A percentile compares a stretch with the other conserved stretches of the same genome.
Conservation (phyloP, 2,329 filamentous ascomycete genomes). For the Fusarium subtropicale region DNA sequence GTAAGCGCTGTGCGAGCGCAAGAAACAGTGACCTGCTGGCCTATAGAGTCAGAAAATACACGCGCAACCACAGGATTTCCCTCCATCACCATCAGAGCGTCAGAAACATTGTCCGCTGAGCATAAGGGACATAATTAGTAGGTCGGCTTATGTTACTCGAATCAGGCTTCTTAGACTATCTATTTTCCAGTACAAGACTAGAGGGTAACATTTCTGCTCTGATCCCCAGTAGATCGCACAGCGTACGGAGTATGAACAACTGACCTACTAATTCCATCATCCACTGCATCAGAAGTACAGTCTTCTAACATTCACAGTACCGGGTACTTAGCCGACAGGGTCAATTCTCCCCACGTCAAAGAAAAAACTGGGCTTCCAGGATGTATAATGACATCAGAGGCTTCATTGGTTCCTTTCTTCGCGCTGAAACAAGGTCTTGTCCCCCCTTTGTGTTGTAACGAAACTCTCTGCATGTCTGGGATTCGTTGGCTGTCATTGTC, state of each 20-base stretch:
- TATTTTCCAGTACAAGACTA: too few species aligned
- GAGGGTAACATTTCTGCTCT: neutral
- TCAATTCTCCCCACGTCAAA: neutral
- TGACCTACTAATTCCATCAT: neutral
- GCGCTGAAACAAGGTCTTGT: slow-evolving; percentile 33
- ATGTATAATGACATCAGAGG: slow-evolving; percentile 53
- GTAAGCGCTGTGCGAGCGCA: too few species aligned
- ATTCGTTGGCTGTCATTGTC: slow-evolving; percentile 33
- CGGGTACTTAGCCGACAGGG: slow-evolving; percentile 9
- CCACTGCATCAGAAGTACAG: neutral
- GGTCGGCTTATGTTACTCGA: too few species aligned
- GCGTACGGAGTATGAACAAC: too few species aligned
- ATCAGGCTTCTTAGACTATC: too few species aligned
- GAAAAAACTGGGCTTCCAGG: slow-evolving; percentile 28
- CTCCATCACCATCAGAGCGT: too few species aligned
- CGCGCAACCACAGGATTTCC: too few species aligned
- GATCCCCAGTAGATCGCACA: too few species aligned
- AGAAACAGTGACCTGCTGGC: too few species aligned
- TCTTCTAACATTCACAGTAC: neutral
- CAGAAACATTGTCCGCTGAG: neutral
- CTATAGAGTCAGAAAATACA: too few species aligned
- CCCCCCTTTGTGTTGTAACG: slow-evolving; percentile 33
- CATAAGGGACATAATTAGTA: neutral
- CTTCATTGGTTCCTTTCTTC: slow-evolving; percentile 46
- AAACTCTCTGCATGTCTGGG: neutral